These are phyloP conservation scores for Luffa aegyptiaca DNA, from an alignment of 306 rosid species.

Conservation along the genomic window DNA sequence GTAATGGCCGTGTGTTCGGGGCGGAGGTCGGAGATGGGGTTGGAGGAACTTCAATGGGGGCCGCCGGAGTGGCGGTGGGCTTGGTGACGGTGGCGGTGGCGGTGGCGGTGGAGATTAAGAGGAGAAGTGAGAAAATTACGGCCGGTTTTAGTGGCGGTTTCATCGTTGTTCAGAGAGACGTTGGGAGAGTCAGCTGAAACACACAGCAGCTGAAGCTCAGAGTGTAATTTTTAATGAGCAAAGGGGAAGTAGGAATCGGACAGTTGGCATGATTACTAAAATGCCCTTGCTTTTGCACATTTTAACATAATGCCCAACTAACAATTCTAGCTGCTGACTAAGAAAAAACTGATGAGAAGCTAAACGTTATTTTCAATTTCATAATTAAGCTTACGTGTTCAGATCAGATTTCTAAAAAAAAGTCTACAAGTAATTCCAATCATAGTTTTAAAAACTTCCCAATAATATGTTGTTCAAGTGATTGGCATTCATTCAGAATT, in stretches of 20 bases:
- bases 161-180: conserved; percentile 9
- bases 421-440: background rate
- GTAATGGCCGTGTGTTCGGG: conserved; percentile 3
- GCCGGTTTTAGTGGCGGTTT: background rate
- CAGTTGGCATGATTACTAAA: background rate
- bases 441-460: background rate
- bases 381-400: background rate
- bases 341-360: background rate
- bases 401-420: background rate
- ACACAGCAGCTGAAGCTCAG: background rate
- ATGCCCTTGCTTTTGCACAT: background rate
- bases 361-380: background rate
- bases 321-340: background rate
- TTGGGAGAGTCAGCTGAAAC: background rate
- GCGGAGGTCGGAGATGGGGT: conserved; percentile 1
- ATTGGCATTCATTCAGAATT: background rate
- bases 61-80: conserved; percentile 6
- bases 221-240: background rate
- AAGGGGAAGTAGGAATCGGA: background rate
- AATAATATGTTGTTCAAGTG: background rate
- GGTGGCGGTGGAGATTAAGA: conserved; percentile 14
- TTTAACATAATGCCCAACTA: background rate
- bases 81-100: conserved; percentile 7
- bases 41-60: conserved; percentile 3
- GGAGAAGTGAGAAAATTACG: background rate